phyloP scores from a whole-genome alignment of 1,139 yeast species.

The Taiozyma onychis region DNA sequence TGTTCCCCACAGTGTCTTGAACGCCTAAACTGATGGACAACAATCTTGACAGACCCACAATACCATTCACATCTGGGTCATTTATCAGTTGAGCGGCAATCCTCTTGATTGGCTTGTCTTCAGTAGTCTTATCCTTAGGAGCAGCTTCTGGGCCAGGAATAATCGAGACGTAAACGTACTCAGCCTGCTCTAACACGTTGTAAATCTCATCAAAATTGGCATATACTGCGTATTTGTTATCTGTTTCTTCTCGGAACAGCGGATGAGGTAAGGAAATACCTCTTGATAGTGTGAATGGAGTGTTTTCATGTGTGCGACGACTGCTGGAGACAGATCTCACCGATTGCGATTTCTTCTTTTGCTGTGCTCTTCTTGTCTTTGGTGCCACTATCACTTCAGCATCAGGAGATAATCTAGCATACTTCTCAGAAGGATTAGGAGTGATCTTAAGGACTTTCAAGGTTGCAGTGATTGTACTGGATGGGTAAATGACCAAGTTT shows the following conservation, averaged over 20 bases:
- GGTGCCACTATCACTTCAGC: slow-evolving; percentile 81
- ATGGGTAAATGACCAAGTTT: slow-evolving; percentile 65
- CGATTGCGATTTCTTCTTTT: slow-evolving; percentile 17
- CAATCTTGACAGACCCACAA: slow-evolving; percentile 51
- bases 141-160: slow-evolving; percentile 45
- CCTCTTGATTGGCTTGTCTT: slow-evolving; percentile 25
- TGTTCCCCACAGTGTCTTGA: slow-evolving; percentile 42
- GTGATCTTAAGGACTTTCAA: slow-evolving; percentile 61
- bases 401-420: slow-evolving; percentile 61
- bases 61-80: slow-evolving; percentile 24
- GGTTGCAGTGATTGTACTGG: slow-evolving; percentile 57
- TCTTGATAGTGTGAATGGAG: slow-evolving; percentile 36
- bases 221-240: slow-evolving; percentile 35
- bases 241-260: slow-evolving; percentile 20
- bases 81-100: slow-evolving; percentile 51
- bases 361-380: slow-evolving; percentile 42
- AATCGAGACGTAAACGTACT: slow-evolving; percentile 54
- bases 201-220: slow-evolving; percentile 35
- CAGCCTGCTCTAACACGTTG: slow-evolving; percentile 31
- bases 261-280: slow-evolving; percentile 54
- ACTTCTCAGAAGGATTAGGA: slow-evolving; percentile 32
- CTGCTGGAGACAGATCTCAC: slow-evolving; percentile 30
- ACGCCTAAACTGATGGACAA: slow-evolving; percentile 56
- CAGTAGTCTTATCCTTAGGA: not conserved
- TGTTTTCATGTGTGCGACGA: slow-evolving; percentile 20